phyloP scores from a whole-genome alignment of 495 filamentous ascomycete genomes.

The Clohesyomyces aquaticus region DNA sequence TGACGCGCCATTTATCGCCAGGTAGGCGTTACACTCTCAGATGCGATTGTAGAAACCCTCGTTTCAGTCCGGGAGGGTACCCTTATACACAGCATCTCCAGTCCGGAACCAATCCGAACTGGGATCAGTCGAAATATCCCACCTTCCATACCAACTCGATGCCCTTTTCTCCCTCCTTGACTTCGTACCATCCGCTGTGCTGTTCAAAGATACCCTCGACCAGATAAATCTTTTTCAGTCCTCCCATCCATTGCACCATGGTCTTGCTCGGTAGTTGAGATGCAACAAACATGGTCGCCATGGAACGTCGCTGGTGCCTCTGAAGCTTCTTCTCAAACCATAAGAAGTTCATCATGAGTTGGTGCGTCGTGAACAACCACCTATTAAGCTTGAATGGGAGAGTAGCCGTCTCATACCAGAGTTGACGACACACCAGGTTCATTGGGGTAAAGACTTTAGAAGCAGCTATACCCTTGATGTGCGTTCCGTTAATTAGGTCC shows the following conservation, averaged over 20 bases:
- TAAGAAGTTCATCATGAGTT: slow-evolving; percentile 24
- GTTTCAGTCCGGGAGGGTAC: background rate
- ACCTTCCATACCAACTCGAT: background rate
- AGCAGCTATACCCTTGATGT: background rate
- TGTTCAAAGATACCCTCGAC: background rate
- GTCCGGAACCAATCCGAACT: background rate
- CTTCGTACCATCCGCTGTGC: background rate
- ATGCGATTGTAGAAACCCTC: too few relatives aligned
- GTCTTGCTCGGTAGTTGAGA: background rate
- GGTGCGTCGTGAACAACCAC: slow-evolving; percentile 5
- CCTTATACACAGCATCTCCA: background rate
- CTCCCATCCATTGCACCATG: background rate
- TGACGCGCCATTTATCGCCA: too few relatives aligned
- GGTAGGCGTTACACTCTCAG: too few relatives aligned
- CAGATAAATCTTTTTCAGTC: background rate
- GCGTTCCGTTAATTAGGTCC: background rate
- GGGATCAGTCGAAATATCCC: background rate
- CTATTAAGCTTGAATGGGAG: slow-evolving; percentile 12
- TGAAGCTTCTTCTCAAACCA: background rate
- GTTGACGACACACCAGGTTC: slow-evolving; percentile 12
- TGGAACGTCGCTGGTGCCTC: slow-evolving; percentile 1
- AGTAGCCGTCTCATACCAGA: slow-evolving; percentile 12
- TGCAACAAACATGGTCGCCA: background rate
- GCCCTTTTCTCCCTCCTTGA: background rate
- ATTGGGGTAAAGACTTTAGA: background rate